These are phyloP conservation scores for Didymosphaeria variabile DNA, from an alignment of 2,329 filamentous ascomycete genomes.

Conservation along the genomic window DNA sequence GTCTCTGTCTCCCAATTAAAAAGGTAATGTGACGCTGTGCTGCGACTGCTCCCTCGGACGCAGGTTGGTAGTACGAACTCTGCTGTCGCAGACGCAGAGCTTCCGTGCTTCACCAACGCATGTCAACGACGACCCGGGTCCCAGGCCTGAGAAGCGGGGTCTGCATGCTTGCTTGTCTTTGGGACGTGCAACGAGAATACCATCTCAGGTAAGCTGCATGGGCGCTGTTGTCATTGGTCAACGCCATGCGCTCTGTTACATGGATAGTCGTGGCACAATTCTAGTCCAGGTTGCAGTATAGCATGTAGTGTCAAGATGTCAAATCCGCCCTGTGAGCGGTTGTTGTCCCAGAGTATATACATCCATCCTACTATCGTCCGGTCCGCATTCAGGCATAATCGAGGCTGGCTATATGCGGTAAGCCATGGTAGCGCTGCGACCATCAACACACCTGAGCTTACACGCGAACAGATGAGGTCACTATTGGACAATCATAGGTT, in stretches of 20 bases:
- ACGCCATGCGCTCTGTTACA: background rate
- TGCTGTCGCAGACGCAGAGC: background rate
- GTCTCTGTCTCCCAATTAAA: background rate
- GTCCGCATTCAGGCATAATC: conserved; percentile 7
- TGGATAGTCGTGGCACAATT: background rate
- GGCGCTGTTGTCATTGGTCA: background rate
- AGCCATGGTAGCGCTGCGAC: background rate
- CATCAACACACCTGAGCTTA: background rate
- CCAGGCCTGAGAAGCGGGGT: conserved; percentile 5
- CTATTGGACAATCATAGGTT: background rate
- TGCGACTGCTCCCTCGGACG: background rate
- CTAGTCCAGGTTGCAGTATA: background rate
- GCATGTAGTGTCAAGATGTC: conserved; percentile 5
- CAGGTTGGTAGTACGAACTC: background rate
- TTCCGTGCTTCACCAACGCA: background rate
- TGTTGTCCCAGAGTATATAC: background rate
- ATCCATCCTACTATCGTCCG: background rate
- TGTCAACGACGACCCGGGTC: background rate
- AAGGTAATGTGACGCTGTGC: background rate
- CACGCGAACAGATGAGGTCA: background rate
- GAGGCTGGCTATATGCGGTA: background rate
- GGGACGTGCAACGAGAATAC: background rate
- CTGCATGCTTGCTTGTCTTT: background rate
- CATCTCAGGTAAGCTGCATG: conserved; percentile 9
- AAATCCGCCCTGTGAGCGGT: background rate